phyloP scores from a whole-genome alignment of 2,329 filamentous ascomycete genomes.

The Pseudonectria buxi region DNA sequence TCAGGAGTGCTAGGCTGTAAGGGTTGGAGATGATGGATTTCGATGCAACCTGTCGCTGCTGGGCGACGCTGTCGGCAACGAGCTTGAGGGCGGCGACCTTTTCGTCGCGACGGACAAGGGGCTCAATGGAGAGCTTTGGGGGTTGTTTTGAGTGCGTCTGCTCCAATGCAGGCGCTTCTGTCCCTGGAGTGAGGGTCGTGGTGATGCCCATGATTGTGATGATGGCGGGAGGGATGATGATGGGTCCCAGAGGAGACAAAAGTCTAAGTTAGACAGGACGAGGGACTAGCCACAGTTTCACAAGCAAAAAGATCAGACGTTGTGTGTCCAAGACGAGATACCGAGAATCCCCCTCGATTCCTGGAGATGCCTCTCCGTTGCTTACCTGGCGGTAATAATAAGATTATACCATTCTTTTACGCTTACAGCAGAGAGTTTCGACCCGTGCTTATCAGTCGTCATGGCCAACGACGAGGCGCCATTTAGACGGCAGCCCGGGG shows the following conservation, averaged over 20 bases:
- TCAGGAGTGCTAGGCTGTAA: constrained; percentile 39
- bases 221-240: not conserved
- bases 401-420: too few species aligned
- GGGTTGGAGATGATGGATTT: constrained; percentile 58
- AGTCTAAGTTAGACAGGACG: too few species aligned
- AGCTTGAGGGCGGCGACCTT: constrained; percentile 63
- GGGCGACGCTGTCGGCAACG: constrained; percentile 73
- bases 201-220: not conserved
- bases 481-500: too few species aligned
- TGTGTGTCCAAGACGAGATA: too few species aligned
- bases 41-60: constrained; percentile 67
- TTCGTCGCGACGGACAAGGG: constrained; percentile 47
- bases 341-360: too few species aligned
- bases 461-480: too few species aligned
- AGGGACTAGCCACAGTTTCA: constrained; percentile 21
- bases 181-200: not conserved
- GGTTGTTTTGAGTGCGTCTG: constrained; percentile 27
- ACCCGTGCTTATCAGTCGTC: too few species aligned
- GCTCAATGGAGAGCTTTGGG: constrained; percentile 55
- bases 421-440: too few species aligned
- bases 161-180: constrained; percentile 5
- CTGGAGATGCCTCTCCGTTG: too few species aligned
- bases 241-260: not conserved
- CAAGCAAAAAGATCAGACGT: constrained; percentile 12
- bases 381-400: too few species aligned